Evolutionary conservation across 2,329 filamentous ascomycete genomes (phyloP).

Genomic region (Phoma sp.): DNA sequence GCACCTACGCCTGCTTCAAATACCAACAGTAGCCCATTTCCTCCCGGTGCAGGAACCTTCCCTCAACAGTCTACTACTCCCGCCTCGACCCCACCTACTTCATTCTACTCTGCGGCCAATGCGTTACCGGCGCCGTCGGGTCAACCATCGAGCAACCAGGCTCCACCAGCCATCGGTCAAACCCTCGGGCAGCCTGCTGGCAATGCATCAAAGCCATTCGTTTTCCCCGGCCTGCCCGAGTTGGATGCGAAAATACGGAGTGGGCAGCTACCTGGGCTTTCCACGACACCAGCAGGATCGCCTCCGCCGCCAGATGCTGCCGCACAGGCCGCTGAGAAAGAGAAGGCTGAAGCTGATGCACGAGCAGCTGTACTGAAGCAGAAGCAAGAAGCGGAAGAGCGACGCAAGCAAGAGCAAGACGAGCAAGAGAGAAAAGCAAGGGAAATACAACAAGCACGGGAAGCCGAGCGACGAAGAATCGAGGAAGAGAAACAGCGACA

Average conservation of each 20-base stretch:
- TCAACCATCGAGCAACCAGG: background rate
- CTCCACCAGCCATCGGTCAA: background rate
- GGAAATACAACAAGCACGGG: slow-evolving; percentile 26
- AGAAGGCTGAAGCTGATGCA: slow-evolving; percentile 22
- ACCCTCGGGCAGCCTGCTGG: background rate
- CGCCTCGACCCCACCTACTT: slow-evolving; percentile 7
- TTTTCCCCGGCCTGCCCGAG: slow-evolving; percentile 18
- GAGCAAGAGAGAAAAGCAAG: slow-evolving; percentile 10
- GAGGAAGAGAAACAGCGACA: slow-evolving; percentile 25
- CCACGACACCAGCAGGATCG: slow-evolving; percentile 20
- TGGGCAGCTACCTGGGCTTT: background rate
- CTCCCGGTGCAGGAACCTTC: background rate
- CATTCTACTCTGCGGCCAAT: slow-evolving; percentile 3
- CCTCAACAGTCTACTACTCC: slow-evolving; percentile 8
- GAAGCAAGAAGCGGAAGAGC: slow-evolving; percentile 17
- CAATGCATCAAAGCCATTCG: slow-evolving; percentile 2
- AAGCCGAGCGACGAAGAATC: slow-evolving; percentile 26
- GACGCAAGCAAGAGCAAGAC: slow-evolving; percentile 13
- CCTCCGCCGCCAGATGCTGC: slow-evolving; percentile 18
- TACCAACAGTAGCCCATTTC: slow-evolving; percentile 19
- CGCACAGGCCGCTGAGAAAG: slow-evolving; percentile 23
- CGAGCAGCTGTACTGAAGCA: slow-evolving; percentile 22
- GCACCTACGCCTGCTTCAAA: slow-evolving; percentile 12
- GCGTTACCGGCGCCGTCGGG: background rate
- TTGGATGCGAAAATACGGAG: background rate